These are phyloP conservation scores for Prunus yedoensis DNA, from an alignment of 331 rosid species.

Conservation along the genomic window DNA sequence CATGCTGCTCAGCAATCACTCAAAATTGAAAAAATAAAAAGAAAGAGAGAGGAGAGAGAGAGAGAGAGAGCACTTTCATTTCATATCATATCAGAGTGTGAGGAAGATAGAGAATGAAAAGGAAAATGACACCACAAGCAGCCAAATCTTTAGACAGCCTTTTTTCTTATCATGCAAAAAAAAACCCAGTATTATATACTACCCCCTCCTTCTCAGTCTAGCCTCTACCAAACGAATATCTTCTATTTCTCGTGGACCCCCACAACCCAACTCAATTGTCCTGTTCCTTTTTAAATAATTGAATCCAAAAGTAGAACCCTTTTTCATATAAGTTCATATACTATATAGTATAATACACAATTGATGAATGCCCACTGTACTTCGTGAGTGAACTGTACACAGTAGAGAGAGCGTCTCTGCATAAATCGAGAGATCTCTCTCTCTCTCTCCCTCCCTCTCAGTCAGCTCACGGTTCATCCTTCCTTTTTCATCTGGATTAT, in stretches of 20 bases:
- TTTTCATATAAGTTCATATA: not conserved
- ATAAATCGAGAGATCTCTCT: conserved; percentile 29
- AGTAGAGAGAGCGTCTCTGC: not conserved
- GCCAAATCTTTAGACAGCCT: conserved; percentile 49
- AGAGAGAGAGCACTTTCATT: conserved; percentile 3
- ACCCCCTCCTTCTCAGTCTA: conserved; percentile 13
- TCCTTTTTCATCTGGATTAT: conserved; percentile 37
- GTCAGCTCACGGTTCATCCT: conserved; percentile 25
- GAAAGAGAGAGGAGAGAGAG: not conserved
- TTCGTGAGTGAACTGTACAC: conserved; percentile 36
- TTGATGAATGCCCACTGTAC: conserved; percentile 24
- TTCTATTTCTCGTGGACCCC: conserved; percentile 32
- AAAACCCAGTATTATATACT: not conserved
- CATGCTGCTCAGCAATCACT: not conserved
- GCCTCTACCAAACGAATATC: conserved; percentile 48
- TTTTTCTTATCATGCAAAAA: conserved; percentile 23
- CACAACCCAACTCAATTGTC: not conserved
- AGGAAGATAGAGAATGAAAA: conserved; percentile 30
- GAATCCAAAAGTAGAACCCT: not conserved
- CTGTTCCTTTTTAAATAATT: conserved; percentile 8
- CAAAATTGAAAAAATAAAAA: not conserved
- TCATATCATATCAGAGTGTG: not conserved
- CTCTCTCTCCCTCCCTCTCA: not conserved
- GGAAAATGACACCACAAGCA: conserved; percentile 51
- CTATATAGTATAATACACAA: not conserved